Evolutionary conservation across 2,329 filamentous ascomycete genomes (phyloP), one percentile per base, ranked within the genome.

Genomic region (Leptographium wingfieldii): DNA sequence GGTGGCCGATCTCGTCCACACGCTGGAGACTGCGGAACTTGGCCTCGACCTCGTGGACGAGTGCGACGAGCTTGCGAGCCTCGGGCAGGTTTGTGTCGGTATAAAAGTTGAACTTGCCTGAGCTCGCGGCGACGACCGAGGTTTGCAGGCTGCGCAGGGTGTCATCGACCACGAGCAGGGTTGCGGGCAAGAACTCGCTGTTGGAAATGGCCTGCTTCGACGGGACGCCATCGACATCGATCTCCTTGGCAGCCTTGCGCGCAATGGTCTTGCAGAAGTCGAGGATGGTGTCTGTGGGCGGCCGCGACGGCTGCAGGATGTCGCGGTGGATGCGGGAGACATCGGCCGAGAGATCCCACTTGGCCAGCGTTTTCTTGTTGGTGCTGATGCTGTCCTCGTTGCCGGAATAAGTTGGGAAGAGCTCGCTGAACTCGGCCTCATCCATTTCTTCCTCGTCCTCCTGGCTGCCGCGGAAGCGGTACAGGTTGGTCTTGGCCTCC

Each of bases 41-140:
- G 55, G 75, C 69, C 68, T 87, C 85, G 54, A 92, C 82, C 57
- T 83, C 82, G 66, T 85, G 80, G 12, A 90, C 77, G 10, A 96
- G 74, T 0, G 71, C 73, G 31, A 94, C 83, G 4, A 96, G 78
- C 62, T 84, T 87, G 62, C 87, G 85, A 11, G 85, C 84, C 73
- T 97, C 90, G 1, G 76, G 71, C 14, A 92, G 74, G 67, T 97
- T 95, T 3, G 86, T 71, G 67, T 95, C 86, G 0, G 82, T 85
- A 71, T 99, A 99, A 71, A 99, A 96, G 72, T 96, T 96, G 75
- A 92, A 95, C 29, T 75, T 67, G 6, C 72, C 65, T 1, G 64
- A 66, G 3, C 69, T 38, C 14, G 56, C 49, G 3, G 55, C 58
- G 48, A 58, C 54, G 19, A 58, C 27, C 11, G 49, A 31, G 33